A percentile compares a stretch with the other conserved stretches of the same genome.
Evolutionary conservation across 805 yeast genomes (phyloP).

Genomic region (Yamadazyma takamatsuzukensis): DNA sequence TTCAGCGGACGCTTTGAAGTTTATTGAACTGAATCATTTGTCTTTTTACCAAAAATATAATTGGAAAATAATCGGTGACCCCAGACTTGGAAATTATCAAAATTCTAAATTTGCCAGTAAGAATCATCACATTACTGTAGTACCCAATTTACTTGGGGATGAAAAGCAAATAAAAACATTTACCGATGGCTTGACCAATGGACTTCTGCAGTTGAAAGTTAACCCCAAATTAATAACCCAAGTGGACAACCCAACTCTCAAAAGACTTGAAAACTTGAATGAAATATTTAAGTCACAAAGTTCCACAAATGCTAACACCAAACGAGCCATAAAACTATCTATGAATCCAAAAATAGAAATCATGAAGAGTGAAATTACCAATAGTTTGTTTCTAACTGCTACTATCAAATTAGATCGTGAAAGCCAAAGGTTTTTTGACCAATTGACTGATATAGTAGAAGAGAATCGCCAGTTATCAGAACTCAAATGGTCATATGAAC

Average conservation of each 20-base stretch:
- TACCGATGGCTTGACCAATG: background rate
- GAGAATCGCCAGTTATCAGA: slow-evolving; percentile 4
- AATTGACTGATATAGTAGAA: slow-evolving; percentile 1
- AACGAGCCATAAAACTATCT: slow-evolving; percentile 3
- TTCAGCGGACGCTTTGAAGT: slow-evolving; percentile 1
- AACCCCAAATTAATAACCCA: background rate
- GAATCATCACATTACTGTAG: slow-evolving; percentile 1
- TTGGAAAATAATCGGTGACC: slow-evolving; percentile 5
- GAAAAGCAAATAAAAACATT: too few species aligned
- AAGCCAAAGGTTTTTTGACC: slow-evolving; percentile 3
- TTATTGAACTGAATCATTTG: slow-evolving; percentile 4
- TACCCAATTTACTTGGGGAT: too few species aligned
- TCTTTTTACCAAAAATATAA: slow-evolving; percentile 6
- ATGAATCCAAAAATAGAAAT: slow-evolving; percentile 4
- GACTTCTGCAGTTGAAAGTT: slow-evolving; percentile 1
- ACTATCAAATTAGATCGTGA: slow-evolving; percentile 1
- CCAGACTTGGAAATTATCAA: slow-evolving; percentile 1
- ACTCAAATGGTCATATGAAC: background rate
- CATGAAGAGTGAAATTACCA: slow-evolving; percentile 2
- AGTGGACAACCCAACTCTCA: background rate
- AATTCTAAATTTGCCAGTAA: background rate
- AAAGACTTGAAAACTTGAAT: slow-evolving; percentile 1
- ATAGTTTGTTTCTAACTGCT: slow-evolving; percentile 3
- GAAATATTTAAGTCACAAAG: background rate
- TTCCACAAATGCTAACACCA: too few species aligned